Evolutionary conservation across 176 grass and related monocot genomes (phyloP), one percentile per base, ranked within the genome.

Genomic region (Triticum aestivum): DNA sequence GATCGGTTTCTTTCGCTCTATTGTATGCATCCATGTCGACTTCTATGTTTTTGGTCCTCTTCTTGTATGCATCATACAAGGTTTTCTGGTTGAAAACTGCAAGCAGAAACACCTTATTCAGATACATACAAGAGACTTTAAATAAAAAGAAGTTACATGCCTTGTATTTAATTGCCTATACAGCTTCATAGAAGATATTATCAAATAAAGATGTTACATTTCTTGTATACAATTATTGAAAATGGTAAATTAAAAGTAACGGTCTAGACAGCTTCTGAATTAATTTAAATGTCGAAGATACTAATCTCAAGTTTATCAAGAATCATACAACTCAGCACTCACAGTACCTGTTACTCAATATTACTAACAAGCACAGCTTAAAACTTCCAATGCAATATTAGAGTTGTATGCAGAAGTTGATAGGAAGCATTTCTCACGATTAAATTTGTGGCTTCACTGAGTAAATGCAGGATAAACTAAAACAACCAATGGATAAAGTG

Each of bases 71-170:
- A 78, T 94, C 83, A 82, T 99, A 96, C 73, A 99, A 84, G 32
- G 97, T 93, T 86, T 96, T 99, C 86, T 99, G 97, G 74, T 96
- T 99, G 67, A 99, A 99, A 82, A 99, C 92, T 96, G 87, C 61
- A 52, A 23, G 70, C 20, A 54, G 18, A 52, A 44, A 21, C 21
- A 62, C 8, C 11, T 7, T 7, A 63, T 8, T 89, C 73, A 89
- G 62, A 68, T 67, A 33, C n/a, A 69, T 20, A 8, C 3, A 82
- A 65, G 56, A 67, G 0, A 82, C 3, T 59, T 47, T 21, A 4
- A 65, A 65, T 17, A 52, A 13, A 79, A 62, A 61, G 3, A 54
- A 5, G 13, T 17, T 47, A 47, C 45, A 54, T 54, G 1, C 8
- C 56, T n/a, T 61, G 58, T 63, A 23, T 63, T 41, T 41, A 41